phyloP scores from a whole-genome alignment of 495 filamentous ascomycete species.

The Patellaria atrata region DNA sequence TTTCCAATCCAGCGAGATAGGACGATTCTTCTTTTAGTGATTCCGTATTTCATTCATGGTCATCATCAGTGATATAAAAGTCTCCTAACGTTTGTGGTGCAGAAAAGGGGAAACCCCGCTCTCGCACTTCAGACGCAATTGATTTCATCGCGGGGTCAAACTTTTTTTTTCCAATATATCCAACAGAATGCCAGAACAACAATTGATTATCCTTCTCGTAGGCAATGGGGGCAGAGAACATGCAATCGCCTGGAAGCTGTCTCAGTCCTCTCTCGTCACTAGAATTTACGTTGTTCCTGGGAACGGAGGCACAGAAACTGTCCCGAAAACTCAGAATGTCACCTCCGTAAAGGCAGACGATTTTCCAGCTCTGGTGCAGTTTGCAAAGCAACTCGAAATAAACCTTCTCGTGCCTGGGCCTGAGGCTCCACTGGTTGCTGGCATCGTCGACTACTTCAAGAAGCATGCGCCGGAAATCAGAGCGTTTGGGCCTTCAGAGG shows the following conservation, averaged over 20 bases:
- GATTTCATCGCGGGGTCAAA: too few relatives aligned
- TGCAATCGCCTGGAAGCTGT: conserved; percentile 86
- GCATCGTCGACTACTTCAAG: conserved; percentile 68
- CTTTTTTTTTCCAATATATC: too few relatives aligned
- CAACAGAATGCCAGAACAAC: too few relatives aligned
- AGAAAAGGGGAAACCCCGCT: too few relatives aligned
- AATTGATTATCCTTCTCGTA: conserved; percentile 79
- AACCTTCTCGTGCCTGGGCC: conserved; percentile 86
- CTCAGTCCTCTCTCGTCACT: conserved; percentile 56
- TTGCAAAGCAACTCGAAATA: conserved; percentile 56
- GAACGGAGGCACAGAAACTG: conserved; percentile 74
- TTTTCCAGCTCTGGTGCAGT: conserved; percentile 58
- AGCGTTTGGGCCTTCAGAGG: conserved; percentile 76
- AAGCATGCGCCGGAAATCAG: conserved; percentile 43
- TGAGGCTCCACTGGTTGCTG: conserved; percentile 86
- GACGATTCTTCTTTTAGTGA: too few relatives aligned
- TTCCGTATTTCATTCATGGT: too few relatives aligned
- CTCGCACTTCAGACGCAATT: too few relatives aligned
- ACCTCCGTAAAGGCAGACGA: conserved; percentile 51
- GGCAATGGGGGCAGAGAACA: conserved; percentile 92
- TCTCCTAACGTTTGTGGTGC: too few relatives aligned
- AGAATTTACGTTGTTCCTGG: conserved; percentile 58
- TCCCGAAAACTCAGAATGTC: conserved; percentile 60
- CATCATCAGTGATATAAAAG: too few relatives aligned
- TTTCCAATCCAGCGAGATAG: too few relatives aligned